Conservation (phyloP, 208 protist species). For the Acanthamoeba triangularis region DNA sequence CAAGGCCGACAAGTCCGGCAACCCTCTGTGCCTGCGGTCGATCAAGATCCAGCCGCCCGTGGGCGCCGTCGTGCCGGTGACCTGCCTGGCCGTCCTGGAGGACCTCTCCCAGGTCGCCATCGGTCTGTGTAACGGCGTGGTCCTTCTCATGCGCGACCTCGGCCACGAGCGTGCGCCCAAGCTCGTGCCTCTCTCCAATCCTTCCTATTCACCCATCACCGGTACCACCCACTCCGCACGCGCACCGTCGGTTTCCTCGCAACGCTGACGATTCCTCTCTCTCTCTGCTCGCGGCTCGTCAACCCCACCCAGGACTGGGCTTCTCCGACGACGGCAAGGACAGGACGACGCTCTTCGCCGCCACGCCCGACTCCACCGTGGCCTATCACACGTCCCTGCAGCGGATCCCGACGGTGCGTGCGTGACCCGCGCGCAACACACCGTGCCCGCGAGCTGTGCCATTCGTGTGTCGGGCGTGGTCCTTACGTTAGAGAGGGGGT, state of each 20-base stretch:
- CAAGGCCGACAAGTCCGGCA: constrained; percentile 81
- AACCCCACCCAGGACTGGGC: constrained; percentile 7
- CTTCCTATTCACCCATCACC: constrained; percentile 75
- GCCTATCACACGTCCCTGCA: constrained; percentile 54
- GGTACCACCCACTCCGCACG: constrained; percentile 76
- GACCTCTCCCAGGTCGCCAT: constrained; percentile 93
- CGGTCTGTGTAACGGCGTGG: constrained; percentile 93
- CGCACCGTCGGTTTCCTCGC: constrained; percentile 21
- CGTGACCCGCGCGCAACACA: constrained; percentile 7
- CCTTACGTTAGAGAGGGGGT: not conserved
- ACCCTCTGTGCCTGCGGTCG: constrained; percentile 80
- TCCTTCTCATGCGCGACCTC: constrained; percentile 87
- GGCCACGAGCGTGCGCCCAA: constrained; percentile 44
- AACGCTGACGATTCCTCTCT: constrained; percentile 3
- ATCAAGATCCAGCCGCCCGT: constrained; percentile 73
- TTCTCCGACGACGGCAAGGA: constrained; percentile 39
- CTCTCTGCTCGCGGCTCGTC: not conserved
- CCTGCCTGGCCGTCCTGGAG: constrained; percentile 92
- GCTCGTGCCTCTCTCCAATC: constrained; percentile 3
- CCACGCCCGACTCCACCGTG: constrained; percentile 64
- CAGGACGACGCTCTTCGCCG: constrained; percentile 73
- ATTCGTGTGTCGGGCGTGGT: not conserved
- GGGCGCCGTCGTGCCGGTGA: constrained; percentile 84
- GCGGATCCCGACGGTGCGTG: constrained; percentile 1
- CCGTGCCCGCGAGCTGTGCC: not conserved